Evolutionary conservation across 495 filamentous ascomycete species (phyloP).

Genomic region (Neurospora tetrasperma): DNA sequence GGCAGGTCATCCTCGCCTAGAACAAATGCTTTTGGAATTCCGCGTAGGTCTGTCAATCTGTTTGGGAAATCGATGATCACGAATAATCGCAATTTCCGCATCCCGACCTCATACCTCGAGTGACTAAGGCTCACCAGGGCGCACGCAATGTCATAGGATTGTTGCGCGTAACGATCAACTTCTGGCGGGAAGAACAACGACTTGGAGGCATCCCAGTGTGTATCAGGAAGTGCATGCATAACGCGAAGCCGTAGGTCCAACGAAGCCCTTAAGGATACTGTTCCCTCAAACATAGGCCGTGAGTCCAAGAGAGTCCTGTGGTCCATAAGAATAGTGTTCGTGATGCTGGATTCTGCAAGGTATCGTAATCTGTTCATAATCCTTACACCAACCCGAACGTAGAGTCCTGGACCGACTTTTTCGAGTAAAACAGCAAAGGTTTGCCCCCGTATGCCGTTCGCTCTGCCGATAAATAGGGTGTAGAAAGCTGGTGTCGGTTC

Average conservation of each 20-base stretch:
- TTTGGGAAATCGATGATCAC: background rate
- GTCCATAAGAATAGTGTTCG: background rate
- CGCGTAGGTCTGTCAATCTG: rapidly evolving
- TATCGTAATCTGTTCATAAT: too few relatives aligned
- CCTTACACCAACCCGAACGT: background rate
- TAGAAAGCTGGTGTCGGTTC: background rate
- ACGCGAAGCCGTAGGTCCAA: background rate
- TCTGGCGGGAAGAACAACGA: background rate
- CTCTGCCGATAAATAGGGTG: rapidly evolving
- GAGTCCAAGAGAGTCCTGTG: background rate
- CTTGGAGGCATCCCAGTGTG: background rate
- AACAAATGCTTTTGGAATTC: background rate
- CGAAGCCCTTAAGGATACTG: background rate
- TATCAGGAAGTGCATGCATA: background rate
- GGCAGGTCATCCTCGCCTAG: background rate
- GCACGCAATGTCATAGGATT: background rate
- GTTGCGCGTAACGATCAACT: too few relatives aligned
- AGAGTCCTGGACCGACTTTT: background rate
- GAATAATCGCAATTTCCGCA: background rate
- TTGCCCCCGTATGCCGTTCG: rapidly evolving
- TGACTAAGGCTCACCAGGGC: too few relatives aligned
- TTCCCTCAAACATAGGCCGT: background rate
- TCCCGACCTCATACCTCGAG: too few relatives aligned
- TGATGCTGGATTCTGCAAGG: too few relatives aligned
- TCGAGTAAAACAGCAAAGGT: background rate